A percentile compares a stretch with the other conserved stretches of the same genome.
These are phyloP conservation scores for Pseudonitzschia delicatissima DNA, from an alignment of 108 stramenopile genomes.

Conservation along the genomic window DNA sequence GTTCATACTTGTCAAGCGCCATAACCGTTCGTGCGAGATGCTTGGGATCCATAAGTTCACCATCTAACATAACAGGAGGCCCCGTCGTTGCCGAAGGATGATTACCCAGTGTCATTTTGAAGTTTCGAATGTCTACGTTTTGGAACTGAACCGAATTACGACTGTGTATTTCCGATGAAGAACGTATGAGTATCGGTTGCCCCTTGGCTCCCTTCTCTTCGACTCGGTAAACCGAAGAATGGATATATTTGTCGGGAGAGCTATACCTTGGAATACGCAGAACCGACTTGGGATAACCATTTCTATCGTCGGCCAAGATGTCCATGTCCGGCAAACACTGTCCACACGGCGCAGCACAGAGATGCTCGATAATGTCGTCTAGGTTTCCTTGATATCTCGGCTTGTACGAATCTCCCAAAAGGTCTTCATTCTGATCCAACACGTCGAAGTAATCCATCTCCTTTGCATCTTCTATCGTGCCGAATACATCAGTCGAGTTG, in stretches of 20 bases:
- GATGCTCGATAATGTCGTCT: slow-evolving; percentile 35
- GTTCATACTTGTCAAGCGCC: slow-evolving; percentile 48
- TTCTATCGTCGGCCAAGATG: neutral
- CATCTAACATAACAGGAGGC: slow-evolving; percentile 56
- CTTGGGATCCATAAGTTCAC: slow-evolving; percentile 19
- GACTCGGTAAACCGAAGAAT: no score
- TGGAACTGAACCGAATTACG: slow-evolving; percentile 21
- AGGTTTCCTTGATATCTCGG: slow-evolving; percentile 10
- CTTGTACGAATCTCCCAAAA: slow-evolving; percentile 20
- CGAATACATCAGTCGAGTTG: slow-evolving; percentile 12
- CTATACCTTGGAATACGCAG: slow-evolving; percentile 15
- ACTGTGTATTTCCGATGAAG: neutral
- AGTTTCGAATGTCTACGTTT: slow-evolving; percentile 46
- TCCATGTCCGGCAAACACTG: slow-evolving; percentile 11
- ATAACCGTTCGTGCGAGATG: slow-evolving; percentile 9
- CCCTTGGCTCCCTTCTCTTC: neutral
- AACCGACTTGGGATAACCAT: slow-evolving; percentile 12
- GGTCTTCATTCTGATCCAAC: slow-evolving; percentile 22
- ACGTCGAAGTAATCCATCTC: slow-evolving; percentile 34
- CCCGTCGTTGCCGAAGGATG: slow-evolving; percentile 56
- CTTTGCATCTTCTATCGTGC: slow-evolving; percentile 9
- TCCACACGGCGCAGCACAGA: slow-evolving; percentile 24
- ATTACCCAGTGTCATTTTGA: slow-evolving; percentile 59
- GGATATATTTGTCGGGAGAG: neutral
- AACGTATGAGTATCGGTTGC: slow-evolving; percentile 2